These are phyloP conservation scores for Porogramme epimiltina DNA, from an alignment of 1,284 basidiomycete species.

Conservation along the genomic window DNA sequence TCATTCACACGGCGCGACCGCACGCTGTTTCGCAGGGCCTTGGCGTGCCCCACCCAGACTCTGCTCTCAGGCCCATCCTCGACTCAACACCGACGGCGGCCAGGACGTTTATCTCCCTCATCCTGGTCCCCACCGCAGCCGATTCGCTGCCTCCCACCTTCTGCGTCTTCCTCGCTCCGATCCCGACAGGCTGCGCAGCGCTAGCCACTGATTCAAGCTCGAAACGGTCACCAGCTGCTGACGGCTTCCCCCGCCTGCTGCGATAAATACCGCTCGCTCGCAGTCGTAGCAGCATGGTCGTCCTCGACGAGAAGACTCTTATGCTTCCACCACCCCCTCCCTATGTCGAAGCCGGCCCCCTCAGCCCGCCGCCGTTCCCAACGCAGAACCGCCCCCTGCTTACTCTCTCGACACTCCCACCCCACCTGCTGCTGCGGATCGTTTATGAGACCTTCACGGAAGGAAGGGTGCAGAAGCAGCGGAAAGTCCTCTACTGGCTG, in stretches of 20 bases:
- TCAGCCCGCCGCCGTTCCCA: conserved; percentile 38
- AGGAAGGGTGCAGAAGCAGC: conserved; percentile 49
- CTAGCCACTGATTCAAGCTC: conserved; percentile 12
- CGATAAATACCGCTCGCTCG: conserved; percentile 16
- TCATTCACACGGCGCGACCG: no score
- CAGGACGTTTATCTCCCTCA: conserved; percentile 1
- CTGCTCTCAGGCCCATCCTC: background rate
- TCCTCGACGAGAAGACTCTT: conserved; percentile 53
- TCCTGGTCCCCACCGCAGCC: background rate
- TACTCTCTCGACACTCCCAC: conserved; percentile 46
- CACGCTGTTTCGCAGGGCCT: no score
- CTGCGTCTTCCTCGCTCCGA: no score
- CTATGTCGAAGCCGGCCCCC: conserved; percentile 30
- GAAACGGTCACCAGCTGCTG: conserved; percentile 12
- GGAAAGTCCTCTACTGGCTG: conserved; percentile 71
- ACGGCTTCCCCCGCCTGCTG: background rate
- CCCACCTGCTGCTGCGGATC: conserved; percentile 62
- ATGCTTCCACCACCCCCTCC: conserved; percentile 45
- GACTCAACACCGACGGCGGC: background rate
- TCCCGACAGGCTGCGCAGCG: conserved; percentile 19
- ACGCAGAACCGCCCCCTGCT: conserved; percentile 15
- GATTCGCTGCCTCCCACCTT: no score
- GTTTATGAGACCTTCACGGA: conserved; percentile 62
- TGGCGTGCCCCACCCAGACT: background rate
- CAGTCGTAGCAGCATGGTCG: conserved; percentile 37